Conservation (phyloP, 768 basidiomycete genomes). For the Suillus spraguei region DNA sequence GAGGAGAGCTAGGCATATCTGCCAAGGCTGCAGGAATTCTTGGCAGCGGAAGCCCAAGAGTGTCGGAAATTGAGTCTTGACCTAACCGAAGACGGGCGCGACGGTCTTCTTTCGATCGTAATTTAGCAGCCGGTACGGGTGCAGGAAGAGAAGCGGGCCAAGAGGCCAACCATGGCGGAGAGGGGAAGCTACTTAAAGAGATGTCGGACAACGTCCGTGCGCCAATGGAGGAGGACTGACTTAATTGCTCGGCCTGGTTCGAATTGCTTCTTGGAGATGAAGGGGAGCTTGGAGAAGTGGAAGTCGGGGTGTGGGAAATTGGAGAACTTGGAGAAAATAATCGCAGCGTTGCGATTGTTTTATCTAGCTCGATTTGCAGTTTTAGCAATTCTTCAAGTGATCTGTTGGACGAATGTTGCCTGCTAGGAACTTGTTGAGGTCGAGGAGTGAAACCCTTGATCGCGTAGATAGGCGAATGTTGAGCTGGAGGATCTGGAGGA, state of each 20-base stretch:
- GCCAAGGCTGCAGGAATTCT: conserved; percentile 25
- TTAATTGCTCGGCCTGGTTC: conserved; percentile 13
- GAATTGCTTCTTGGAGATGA: conserved; percentile 35
- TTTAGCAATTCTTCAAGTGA: conserved; percentile 57
- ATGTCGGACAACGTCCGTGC: conserved; percentile 48
- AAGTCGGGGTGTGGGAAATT: neutral
- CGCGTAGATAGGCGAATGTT: conserved; percentile 48
- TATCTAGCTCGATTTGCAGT: conserved; percentile 65
- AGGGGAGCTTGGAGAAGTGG: conserved; percentile 28
- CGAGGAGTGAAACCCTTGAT: conserved; percentile 39
- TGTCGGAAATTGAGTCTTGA: neutral
- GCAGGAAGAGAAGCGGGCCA: conserved; percentile 23
- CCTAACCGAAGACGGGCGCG: conserved; percentile 17
- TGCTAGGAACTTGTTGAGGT: conserved; percentile 11
- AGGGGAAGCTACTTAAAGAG: conserved; percentile 71
- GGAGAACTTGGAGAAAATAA: conserved; percentile 38
- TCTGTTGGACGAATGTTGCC: conserved; percentile 23
- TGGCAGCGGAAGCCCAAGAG: conserved; percentile 18
- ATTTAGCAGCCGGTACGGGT: conserved; percentile 14
- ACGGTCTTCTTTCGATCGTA: conserved; percentile 27
- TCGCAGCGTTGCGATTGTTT: conserved; percentile 60
- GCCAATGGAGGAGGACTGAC: conserved; percentile 25
- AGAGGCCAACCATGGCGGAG: conserved; percentile 48
- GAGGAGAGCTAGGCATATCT: conserved; percentile 24
- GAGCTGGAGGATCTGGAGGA: conserved; percentile 17